These are phyloP conservation scores for Paramarasmius palmivorus DNA, from an alignment of 1,284 basidiomycete species.

Conservation along the genomic window DNA sequence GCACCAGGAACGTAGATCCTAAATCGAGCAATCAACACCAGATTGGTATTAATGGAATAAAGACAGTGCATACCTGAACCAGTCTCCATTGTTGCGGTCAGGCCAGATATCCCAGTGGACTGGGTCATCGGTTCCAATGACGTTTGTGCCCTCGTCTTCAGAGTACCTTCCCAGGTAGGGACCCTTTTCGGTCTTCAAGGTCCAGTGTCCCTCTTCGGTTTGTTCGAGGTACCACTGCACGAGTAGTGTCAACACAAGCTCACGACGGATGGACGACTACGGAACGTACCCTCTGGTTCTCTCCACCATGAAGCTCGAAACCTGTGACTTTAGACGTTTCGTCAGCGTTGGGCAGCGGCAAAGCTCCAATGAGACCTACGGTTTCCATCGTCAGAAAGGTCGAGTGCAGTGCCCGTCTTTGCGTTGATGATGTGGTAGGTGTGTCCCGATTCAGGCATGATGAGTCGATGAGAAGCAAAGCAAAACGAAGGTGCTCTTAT, in stretches of 20 bases:
- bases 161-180: constrained; percentile 19
- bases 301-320: constrained; percentile 19
- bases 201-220: constrained; percentile 19
- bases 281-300: constrained; percentile 22
- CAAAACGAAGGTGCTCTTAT: no score
- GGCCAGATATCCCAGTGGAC: constrained; percentile 23
- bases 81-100: constrained; percentile 12
- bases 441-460: constrained; percentile 14
- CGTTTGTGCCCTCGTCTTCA: constrained; percentile 11
- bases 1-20: constrained; percentile 22
- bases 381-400: constrained; percentile 20
- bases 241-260: neutral
- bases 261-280: neutral
- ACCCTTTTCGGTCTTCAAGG: constrained; percentile 19
- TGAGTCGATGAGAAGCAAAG: no score
- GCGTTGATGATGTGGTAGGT: constrained; percentile 25
- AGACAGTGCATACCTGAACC: constrained; percentile 18
- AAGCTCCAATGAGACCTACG: constrained; percentile 14
- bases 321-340: constrained; percentile 18
- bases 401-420: constrained; percentile 22
- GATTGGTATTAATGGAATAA: neutral
- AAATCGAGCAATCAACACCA: neutral
- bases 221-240: constrained; percentile 21
- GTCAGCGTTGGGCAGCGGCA: neutral
- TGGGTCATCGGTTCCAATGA: constrained; percentile 16